These are phyloP conservation scores for Raffaelea ambrosiae DNA, from an alignment of 2,329 filamentous ascomycete genomes.

Conservation along the genomic window DNA sequence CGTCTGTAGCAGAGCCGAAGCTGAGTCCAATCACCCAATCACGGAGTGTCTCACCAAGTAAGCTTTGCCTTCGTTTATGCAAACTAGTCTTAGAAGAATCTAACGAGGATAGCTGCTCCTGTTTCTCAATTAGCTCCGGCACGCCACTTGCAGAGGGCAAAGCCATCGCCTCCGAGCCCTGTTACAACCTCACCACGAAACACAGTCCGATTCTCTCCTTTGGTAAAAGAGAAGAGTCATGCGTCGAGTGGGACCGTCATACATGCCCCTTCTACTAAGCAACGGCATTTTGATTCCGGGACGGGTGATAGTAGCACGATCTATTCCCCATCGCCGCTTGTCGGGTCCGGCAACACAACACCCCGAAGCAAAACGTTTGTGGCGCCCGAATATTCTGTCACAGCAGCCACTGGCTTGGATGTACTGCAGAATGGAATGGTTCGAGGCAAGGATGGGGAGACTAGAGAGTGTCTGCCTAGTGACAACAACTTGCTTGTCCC, in stretches of 20 bases:
- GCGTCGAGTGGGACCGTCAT: constrained; percentile 30
- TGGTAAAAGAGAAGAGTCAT: constrained; percentile 6
- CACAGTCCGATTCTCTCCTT: constrained; percentile 3
- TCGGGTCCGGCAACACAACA: not conserved
- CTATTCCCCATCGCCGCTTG: not conserved
- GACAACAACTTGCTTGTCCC: no score
- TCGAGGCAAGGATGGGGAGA: no score
- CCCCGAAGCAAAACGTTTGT: not conserved
- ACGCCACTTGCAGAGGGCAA: not conserved
- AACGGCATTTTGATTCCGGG: not conserved
- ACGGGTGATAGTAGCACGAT: not conserved
- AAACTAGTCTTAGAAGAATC: not conserved
- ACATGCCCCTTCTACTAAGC: constrained; percentile 19
- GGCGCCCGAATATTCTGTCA: not conserved
- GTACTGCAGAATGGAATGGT: no score
- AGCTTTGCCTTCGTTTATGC: not conserved
- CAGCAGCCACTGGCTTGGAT: no score
- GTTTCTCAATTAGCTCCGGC: not conserved
- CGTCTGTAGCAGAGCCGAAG: constrained; percentile 38
- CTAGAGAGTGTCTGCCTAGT: no score
- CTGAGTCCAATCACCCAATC: constrained; percentile 42
- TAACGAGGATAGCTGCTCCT: not conserved
- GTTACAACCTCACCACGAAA: not conserved
- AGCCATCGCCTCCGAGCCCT: not conserved
- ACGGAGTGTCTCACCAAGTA: constrained; percentile 12